Evolutionary conservation across 2,329 filamentous ascomycete species (phyloP).

Genomic region (Botrytis paeoniae): DNA sequence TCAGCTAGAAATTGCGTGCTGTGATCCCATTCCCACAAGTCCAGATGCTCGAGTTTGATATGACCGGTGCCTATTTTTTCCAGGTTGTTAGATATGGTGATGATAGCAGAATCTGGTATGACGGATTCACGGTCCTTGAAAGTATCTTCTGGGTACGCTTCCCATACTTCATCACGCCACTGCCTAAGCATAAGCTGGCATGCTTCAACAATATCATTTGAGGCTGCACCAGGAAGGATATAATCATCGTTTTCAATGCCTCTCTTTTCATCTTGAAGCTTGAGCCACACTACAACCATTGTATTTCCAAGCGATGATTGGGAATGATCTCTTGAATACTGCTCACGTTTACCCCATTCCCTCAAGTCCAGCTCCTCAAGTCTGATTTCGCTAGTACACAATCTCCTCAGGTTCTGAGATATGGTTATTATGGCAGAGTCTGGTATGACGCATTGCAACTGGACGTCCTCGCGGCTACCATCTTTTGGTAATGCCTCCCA

Average conservation of each 20-base stretch:
- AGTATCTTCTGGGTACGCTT: neutral
- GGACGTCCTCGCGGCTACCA: neutral
- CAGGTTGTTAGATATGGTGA: neutral
- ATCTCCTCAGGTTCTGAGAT: neutral
- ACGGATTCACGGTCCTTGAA: neutral
- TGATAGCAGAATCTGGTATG: neutral
- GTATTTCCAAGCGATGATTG: neutral
- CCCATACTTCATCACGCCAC: neutral
- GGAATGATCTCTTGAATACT: neutral
- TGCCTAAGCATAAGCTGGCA: neutral
- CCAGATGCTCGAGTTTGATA: neutral
- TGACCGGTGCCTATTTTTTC: neutral
- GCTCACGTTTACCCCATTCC: neutral
- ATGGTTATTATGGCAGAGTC: neutral
- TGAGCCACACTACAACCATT: neutral
- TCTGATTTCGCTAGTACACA: neutral
- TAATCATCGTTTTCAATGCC: neutral
- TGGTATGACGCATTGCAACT: neutral
- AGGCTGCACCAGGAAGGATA: neutral
- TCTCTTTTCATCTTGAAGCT: neutral
- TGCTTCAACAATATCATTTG: neutral
- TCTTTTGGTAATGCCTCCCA: neutral
- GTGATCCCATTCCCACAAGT: neutral
- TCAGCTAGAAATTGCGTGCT: neutral
- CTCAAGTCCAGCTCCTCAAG: neutral